Evolutionary conservation across 805 yeast species (phyloP).

Genomic region (Jamesozyma lodderae): DNA sequence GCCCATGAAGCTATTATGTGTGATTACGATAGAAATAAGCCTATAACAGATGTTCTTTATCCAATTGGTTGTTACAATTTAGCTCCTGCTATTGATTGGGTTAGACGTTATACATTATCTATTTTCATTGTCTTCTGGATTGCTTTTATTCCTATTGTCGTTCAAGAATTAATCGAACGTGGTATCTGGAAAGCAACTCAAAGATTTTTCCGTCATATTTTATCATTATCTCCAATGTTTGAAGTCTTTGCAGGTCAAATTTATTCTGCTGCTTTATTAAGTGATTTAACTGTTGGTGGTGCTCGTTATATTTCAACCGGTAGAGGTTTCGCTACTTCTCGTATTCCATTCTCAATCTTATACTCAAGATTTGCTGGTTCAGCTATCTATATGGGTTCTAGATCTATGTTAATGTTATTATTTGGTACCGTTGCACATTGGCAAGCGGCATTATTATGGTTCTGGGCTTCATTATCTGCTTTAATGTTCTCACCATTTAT

Average conservation of each 20-base stretch:
- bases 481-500: slow-evolving; percentile 86
- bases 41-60: slow-evolving; percentile 53
- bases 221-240: slow-evolving; percentile 68
- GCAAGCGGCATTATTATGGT: slow-evolving; percentile 94
- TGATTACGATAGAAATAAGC: slow-evolving; percentile 53
- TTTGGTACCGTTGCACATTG: slow-evolving; percentile 72
- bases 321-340: slow-evolving; percentile 76
- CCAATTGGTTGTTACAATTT: slow-evolving; percentile 72
- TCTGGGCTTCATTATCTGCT: slow-evolving; percentile 89
- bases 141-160: slow-evolving; percentile 67
- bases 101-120: slow-evolving; percentile 70
- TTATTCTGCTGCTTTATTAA: slow-evolving; percentile 60
- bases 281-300: slow-evolving; percentile 74
- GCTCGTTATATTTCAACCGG: slow-evolving; percentile 83
- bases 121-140: slow-evolving; percentile 76
- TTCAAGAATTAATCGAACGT: slow-evolving; percentile 74
- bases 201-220: slow-evolving; percentile 59
- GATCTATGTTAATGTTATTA: slow-evolving; percentile 61
- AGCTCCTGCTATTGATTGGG: slow-evolving; percentile 69
- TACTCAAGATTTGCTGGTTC: slow-evolving; percentile 75
- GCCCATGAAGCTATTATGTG: slow-evolving; percentile 66
- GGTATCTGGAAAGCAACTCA: slow-evolving; percentile 69
- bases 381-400: slow-evolving; percentile 77
- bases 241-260: slow-evolving; percentile 79
- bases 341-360: slow-evolving; percentile 66